Evolutionary conservation across 768 basidiomycete species (phyloP), one percentile per base, ranked within the genome.

Genomic region (Hydnomerulius pinastri): DNA sequence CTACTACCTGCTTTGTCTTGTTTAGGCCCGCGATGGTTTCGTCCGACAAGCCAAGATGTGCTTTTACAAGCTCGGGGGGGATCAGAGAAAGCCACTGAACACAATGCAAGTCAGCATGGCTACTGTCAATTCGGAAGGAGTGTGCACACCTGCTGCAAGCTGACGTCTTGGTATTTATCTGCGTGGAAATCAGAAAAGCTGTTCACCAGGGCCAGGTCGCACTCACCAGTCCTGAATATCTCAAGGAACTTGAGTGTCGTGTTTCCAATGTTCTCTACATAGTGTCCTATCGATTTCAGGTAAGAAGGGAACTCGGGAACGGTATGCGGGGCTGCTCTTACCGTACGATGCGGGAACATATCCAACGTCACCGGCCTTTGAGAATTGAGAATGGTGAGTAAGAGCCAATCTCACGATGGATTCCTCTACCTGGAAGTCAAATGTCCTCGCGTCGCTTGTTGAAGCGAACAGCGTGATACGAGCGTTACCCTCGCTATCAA

Each of bases 401-500:
- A 28, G 36, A 24, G 5, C 11, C 2, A 28, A 17, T 17, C 20
- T 25, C n/a, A 9, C 18, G 35, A 42, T 23, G 15, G 13, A 41
- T 4, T 13, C 21, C 17, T 45, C 18, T 53, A 78, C 80, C 60
- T 76, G 75, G 59, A 78, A 85, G 61, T 86, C 74, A 66, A 78
- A 86, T 1, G 83, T 84, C 47, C 76, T 64, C 2, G 83, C 78
- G 54, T 80, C 81, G 21, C 71, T 70, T 53, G 70, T 65, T 3
- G 78, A 69, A 6, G 80, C 82, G 55, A 85, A 85, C 30, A 83
- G 61, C 0, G 82, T 84, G 51, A 83, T 69, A 21, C 84, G 79
- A 2, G 63, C 78, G 25, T 71, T 51, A 4, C 83, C 85, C 62
- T 77, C 74, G 32, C 81, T 86, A 51, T 9, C 15, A 15, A 23